A percentile compares a stretch with the other conserved stretches of the same genome.
Conservation (phyloP, 331 rosid species). For the Pyrus hybrid region DNA sequence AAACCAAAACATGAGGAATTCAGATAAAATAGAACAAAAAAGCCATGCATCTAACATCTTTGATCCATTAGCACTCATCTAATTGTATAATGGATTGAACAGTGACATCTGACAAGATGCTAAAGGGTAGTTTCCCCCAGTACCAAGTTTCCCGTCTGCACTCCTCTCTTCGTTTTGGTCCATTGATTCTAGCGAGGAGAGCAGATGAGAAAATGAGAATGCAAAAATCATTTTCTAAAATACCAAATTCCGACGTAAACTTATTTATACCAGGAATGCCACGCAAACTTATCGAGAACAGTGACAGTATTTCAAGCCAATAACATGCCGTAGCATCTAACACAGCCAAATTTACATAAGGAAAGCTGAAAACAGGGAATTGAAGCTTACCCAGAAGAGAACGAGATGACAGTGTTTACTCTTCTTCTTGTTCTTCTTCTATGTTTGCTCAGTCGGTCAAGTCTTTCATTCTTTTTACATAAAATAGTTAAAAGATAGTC, state of each 20-base stretch:
- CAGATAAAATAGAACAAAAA: background rate
- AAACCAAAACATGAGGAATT: background rate
- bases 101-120: background rate
- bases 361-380: background rate
- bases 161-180: background rate
- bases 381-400: slow-evolving; percentile 5
- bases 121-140: background rate
- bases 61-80: background rate
- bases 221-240: background rate
- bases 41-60: background rate
- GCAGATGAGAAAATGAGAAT: accelerated
- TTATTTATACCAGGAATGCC: background rate
- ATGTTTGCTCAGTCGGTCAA: background rate
- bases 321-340: background rate
- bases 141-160: background rate
- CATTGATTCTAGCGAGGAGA: background rate
- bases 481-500: background rate
- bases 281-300: background rate
- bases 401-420: background rate
- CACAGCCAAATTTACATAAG: background rate
- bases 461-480: background rate
- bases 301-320: no score
- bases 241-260: background rate
- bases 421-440: background rate
- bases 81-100: background rate